Evolutionary conservation across 352 stramenopile genomes (phyloP).

Genomic region (Globisporangium mamillatum): DNA sequence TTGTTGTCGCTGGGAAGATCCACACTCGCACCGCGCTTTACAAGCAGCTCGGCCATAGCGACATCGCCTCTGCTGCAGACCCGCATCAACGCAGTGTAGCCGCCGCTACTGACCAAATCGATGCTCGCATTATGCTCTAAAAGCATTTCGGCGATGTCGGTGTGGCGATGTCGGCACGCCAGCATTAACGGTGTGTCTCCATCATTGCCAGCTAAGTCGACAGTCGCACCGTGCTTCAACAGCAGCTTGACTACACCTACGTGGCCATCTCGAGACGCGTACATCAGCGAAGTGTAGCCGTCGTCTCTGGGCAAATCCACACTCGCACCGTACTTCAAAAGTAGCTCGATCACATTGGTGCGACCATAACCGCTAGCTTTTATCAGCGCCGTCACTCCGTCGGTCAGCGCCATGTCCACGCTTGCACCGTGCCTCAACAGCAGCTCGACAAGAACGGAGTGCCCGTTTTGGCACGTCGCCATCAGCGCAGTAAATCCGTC

Average conservation of each 20-base stretch:
- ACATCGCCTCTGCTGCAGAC: background rate
- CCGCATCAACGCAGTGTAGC: background rate
- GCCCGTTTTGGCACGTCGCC: background rate
- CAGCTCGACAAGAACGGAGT: background rate
- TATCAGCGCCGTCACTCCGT: background rate
- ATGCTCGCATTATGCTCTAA: background rate
- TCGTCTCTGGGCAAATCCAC: background rate
- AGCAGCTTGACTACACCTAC: background rate
- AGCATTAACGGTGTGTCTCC: background rate
- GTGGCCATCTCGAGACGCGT: conserved; percentile 3
- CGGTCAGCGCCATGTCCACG: background rate
- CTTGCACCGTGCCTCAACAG: background rate
- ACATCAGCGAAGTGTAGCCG: conserved; percentile 5
- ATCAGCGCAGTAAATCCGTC: background rate
- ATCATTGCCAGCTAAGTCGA: conserved; percentile 1
- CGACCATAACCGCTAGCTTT: background rate
- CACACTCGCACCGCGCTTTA: background rate
- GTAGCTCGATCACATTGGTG: background rate
- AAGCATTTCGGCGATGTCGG: background rate
- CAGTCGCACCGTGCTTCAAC: background rate
- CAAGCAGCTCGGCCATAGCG: background rate
- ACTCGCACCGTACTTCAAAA: background rate
- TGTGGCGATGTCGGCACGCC: background rate
- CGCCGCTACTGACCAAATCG: background rate
- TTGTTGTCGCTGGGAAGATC: background rate